Evolutionary conservation across 495 filamentous ascomycete genomes (phyloP).

Genomic region (Aspergillus avenaceus): DNA sequence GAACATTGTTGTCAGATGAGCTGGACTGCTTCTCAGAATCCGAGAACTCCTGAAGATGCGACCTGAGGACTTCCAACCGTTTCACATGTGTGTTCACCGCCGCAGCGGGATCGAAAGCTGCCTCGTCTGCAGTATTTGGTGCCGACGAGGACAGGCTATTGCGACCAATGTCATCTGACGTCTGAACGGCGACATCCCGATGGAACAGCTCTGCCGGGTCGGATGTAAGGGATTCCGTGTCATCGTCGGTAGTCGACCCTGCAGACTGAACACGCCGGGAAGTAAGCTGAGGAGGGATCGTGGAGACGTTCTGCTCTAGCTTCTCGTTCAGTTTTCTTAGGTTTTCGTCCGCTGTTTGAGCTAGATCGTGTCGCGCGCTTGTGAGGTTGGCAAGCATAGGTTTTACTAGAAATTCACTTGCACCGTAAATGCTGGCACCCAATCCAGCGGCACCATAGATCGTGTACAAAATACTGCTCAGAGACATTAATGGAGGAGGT

Average conservation of each 20-base stretch:
- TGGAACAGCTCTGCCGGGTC: conserved; percentile 88
- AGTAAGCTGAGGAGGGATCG: conserved; percentile 45
- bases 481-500: conserved; percentile 75
- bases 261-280: conserved; percentile 21
- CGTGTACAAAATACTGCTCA: conserved; percentile 67
- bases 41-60: conserved; percentile 51
- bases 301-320: conserved; percentile 67
- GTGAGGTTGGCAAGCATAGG: conserved; percentile 79
- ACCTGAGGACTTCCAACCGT: conserved; percentile 43
- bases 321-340: conserved; percentile 67
- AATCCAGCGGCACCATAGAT: conserved; percentile 71
- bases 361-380: conserved; percentile 76
- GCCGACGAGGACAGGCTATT: conserved; percentile 28
- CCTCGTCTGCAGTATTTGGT: conserved; percentile 6
- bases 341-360: conserved; percentile 58
- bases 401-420: conserved; percentile 72
- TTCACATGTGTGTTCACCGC: conserved; percentile 36
- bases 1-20: conserved; percentile 41
- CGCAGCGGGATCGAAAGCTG: conserved; percentile 18
- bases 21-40: conserved; percentile 44
- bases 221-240: conserved; percentile 43
- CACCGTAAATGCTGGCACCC: conserved; percentile 71
- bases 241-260: conserved; percentile 43
- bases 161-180: conserved; percentile 29
- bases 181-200: conserved; percentile 82